phyloP scores from a whole-genome alignment of 1,139 yeast genomes.

The Pichia sp. region DNA sequence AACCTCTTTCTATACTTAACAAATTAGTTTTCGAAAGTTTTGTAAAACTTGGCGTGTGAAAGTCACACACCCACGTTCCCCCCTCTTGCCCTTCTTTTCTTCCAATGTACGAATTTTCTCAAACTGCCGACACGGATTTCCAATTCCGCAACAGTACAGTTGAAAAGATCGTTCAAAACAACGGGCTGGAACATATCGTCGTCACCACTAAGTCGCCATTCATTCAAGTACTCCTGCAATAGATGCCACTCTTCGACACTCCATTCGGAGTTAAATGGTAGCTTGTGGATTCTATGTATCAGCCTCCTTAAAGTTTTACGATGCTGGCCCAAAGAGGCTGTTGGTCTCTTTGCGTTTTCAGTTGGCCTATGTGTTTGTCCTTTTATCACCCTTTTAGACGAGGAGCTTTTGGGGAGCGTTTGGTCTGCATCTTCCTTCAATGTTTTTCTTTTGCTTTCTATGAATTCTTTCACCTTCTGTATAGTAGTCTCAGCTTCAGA shows the following conservation, averaged over 20 bases:
- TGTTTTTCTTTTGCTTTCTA: slow-evolving; percentile 9
- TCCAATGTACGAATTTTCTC: slow-evolving; percentile 19
- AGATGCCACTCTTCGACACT: slow-evolving; percentile 17
- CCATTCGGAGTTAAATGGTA: slow-evolving; percentile 16
- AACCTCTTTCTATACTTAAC: slow-evolving; percentile 21
- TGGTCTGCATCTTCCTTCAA: background rate
- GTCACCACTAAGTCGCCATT: slow-evolving; percentile 21
- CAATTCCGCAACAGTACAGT: slow-evolving; percentile 26
- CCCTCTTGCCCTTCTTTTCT: background rate
- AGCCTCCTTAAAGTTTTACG: slow-evolving; percentile 7
- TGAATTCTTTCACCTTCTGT: slow-evolving; percentile 11
- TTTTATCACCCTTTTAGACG: background rate
- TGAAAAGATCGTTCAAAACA: slow-evolving; percentile 22
- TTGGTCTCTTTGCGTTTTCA: background rate
- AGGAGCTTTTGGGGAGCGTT: background rate
- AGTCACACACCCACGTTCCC: background rate
- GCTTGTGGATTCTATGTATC: slow-evolving; percentile 14
- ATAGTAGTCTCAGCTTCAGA: slow-evolving; percentile 13
- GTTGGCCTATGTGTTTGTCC: background rate
- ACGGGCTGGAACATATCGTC: slow-evolving; percentile 20
- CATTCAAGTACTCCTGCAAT: slow-evolving; percentile 16
- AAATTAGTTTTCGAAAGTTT: background rate
- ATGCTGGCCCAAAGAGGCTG: background rate
- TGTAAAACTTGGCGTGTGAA: background rate
- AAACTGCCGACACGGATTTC: slow-evolving; percentile 23